phyloP scores from a whole-genome alignment of 257 asterid species.

The Verbascum thapsus region DNA sequence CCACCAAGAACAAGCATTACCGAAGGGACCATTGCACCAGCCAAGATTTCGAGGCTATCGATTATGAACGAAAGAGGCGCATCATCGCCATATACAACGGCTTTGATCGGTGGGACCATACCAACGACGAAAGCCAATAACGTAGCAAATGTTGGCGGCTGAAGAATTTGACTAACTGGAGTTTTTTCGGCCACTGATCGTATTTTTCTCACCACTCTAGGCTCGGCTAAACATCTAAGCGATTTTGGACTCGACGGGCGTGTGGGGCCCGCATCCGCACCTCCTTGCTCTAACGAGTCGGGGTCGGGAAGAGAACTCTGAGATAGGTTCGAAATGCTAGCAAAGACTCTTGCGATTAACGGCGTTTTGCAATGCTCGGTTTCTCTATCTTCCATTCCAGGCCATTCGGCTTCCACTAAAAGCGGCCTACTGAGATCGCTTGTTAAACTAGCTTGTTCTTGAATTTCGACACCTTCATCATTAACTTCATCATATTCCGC shows the following conservation, averaged over 20 bases:
- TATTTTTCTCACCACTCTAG: constrained; percentile 69
- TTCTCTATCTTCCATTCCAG: constrained; percentile 92
- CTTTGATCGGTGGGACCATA: constrained; percentile 58
- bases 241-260: constrained; percentile 58
- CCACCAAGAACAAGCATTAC: constrained; percentile 79
- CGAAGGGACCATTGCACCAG: constrained; percentile 68
- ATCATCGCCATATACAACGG: constrained; percentile 53
- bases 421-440: constrained; percentile 82
- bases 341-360: constrained; percentile 66
- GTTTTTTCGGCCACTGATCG: constrained; percentile 77
- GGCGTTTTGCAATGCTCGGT: constrained; percentile 85
- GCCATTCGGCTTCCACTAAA: constrained; percentile 98
- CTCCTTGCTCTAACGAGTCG: constrained; percentile 55
- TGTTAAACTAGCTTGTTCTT: constrained; percentile 42
- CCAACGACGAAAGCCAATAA: constrained; percentile 58
- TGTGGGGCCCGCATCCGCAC: not conserved
- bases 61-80: constrained; percentile 61
- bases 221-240: constrained; percentile 79
- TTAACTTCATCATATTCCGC: constrained; percentile 56
- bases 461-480: constrained; percentile 60
- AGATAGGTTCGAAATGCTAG: constrained; percentile 41
- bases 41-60: constrained; percentile 61
- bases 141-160: constrained; percentile 86
- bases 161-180: constrained; percentile 73
- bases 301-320: constrained; percentile 55